Evolutionary conservation across 2,329 filamentous ascomycete genomes (phyloP).

Genomic region (Fusarium hainanense): DNA sequence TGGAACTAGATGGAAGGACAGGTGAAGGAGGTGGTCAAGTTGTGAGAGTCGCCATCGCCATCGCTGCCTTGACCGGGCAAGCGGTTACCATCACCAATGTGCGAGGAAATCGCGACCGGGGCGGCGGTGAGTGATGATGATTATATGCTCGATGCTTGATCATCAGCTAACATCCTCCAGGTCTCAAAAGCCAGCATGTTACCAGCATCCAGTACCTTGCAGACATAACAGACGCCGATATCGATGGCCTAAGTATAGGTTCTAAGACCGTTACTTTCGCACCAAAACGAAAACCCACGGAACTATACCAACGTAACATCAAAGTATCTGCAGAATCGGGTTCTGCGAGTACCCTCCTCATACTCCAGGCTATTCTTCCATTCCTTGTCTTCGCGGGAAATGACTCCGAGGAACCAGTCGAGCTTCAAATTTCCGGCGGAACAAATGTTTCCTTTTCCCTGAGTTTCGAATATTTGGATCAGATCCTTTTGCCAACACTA

Average conservation of each 20-base stretch:
- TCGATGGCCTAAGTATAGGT: constrained; percentile 63
- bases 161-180: constrained; percentile 49
- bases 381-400: constrained; percentile 67
- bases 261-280: constrained; percentile 62
- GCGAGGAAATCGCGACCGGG: constrained; percentile 62
- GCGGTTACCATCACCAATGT: constrained; percentile 66
- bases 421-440: constrained; percentile 65
- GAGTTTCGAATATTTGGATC: constrained; percentile 72
- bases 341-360: constrained; percentile 66
- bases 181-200: constrained; percentile 71
- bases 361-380: constrained; percentile 70
- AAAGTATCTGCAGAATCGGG: constrained; percentile 61
- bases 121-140: constrained; percentile 45
- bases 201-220: constrained; percentile 66
- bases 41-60: constrained; percentile 64
- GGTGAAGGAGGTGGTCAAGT: constrained; percentile 73
- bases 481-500: constrained; percentile 67
- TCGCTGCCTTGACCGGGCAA: constrained; percentile 66
- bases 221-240: constrained; percentile 61
- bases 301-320: constrained; percentile 57
- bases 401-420: constrained; percentile 56
- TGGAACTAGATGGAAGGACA: constrained; percentile 66
- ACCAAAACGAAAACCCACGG: constrained; percentile 54
- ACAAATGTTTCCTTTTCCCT: constrained; percentile 69
- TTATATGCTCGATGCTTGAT: not conserved